Conservation (phyloP, 2,329 filamentous ascomycete species). For the Sporothrix brunneoviolacea region DNA sequence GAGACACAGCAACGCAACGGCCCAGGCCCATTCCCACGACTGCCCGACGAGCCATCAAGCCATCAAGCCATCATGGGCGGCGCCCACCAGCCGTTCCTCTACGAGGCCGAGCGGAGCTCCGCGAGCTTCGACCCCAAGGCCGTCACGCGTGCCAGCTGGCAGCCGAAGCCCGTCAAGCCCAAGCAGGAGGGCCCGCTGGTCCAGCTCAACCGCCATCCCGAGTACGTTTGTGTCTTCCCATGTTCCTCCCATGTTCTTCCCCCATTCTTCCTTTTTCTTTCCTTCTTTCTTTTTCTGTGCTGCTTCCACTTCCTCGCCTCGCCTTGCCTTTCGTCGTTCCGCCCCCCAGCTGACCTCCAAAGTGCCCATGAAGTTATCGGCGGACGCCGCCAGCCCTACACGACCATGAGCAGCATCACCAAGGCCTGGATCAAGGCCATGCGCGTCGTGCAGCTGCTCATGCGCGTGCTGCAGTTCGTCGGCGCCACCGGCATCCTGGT, state of each 20-base stretch:
- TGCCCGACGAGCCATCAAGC: too few relatives aligned
- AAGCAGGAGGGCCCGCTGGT: conserved; percentile 71
- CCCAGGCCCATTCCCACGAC: neutral
- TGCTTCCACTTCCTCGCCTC: neutral
- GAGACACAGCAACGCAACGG: conserved; percentile 2
- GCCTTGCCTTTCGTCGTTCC: neutral
- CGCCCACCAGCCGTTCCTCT: conserved; percentile 59
- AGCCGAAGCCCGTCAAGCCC: conserved; percentile 52
- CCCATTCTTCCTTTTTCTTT: neutral
- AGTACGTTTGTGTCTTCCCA: conserved; percentile 47
- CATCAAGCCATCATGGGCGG: conserved; percentile 28
- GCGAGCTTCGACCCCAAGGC: conserved; percentile 71
- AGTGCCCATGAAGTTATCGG: conserved; percentile 58
- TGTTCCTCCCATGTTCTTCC: neutral
- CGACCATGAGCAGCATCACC: conserved; percentile 60
- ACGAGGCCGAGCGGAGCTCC: conserved; percentile 48
- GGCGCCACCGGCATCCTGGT: conserved; percentile 66
- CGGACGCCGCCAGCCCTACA: conserved; percentile 53
- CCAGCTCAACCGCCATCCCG: conserved; percentile 78
- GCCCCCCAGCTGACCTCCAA: neutral
- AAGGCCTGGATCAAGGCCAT: conserved; percentile 66
- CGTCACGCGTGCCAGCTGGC: conserved; percentile 71
- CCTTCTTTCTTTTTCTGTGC: neutral
- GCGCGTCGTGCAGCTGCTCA: conserved; percentile 60
- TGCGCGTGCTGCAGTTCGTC: conserved; percentile 61